phyloP scores from a whole-genome alignment of 2,329 filamentous ascomycete species.

The Neurospora sp. region DNA sequence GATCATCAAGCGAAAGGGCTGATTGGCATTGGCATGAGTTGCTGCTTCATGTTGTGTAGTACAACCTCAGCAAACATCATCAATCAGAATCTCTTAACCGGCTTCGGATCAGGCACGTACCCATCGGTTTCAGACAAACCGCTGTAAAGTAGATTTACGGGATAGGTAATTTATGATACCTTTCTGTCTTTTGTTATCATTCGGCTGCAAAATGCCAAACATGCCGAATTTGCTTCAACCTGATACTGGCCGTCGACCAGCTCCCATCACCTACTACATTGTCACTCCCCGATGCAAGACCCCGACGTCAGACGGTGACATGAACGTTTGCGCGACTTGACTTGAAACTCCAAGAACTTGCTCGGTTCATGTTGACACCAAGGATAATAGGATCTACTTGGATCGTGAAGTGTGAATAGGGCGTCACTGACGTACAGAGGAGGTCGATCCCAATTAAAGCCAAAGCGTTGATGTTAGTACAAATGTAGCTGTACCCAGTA shows the following conservation, averaged over 20 bases:
- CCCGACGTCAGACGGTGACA: not conserved
- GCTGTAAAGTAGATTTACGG: not conserved
- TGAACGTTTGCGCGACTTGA: not conserved
- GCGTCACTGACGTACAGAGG: not conserved
- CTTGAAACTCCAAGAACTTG: not conserved
- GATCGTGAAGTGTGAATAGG: not conserved
- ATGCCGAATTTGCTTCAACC: not conserved
- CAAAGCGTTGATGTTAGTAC: not conserved
- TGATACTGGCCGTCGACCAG: not conserved
- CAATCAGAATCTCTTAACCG: not conserved
- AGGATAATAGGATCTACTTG: not conserved
- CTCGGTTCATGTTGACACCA: not conserved
- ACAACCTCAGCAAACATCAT: not conserved
- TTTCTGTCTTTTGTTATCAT: not conserved
- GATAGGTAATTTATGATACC: not conserved
- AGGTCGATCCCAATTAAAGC: not conserved
- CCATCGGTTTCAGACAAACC: not conserved
- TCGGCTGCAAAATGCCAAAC: not conserved
- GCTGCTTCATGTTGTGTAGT: not conserved
- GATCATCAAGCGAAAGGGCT: not conserved
- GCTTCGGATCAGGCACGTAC: not conserved
- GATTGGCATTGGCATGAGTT: not conserved
- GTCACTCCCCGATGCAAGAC: not conserved
- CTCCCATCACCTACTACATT: not conserved
- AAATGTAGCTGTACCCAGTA: not conserved